These are phyloP conservation scores for Pulicaria dysenterica DNA, from an alignment of 129 eudicot species.

Conservation along the genomic window DNA sequence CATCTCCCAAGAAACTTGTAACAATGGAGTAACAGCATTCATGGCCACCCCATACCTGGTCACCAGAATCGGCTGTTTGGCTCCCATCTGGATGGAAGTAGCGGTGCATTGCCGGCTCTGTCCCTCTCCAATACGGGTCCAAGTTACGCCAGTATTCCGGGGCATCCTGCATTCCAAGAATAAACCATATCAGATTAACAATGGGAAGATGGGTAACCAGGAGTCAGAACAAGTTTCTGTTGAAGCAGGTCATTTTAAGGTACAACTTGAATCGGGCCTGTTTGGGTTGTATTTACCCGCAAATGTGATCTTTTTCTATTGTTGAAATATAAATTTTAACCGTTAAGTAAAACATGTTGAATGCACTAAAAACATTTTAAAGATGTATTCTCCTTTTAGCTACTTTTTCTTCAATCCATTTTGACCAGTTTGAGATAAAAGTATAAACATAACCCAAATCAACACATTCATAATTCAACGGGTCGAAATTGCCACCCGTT, in stretches of 20 bases:
- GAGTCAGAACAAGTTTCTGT: not conserved
- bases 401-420: no score
- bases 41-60: conserved; percentile 92
- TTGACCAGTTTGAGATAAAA: not conserved
- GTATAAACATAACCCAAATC: not conserved
- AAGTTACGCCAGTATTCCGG: conserved; percentile 68
- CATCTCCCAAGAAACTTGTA: conserved; percentile 57
- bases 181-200: not conserved
- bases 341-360: no score
- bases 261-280: no score
- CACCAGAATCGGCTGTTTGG: conserved; percentile 62
- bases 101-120: conserved; percentile 51
- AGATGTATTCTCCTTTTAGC: not conserved
- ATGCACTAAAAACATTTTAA: no score
- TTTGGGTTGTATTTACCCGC: no score
- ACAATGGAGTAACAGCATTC: conserved; percentile 68
- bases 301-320: no score
- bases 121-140: conserved; percentile 77
- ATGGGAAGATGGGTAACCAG: not conserved
- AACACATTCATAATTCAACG: not conserved
- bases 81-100: conserved; percentile 81
- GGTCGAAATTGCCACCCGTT: no score
- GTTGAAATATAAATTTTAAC: no score
- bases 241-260: no score
- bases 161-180: conserved; percentile 44